phyloP scores from a whole-genome alignment of 805 yeast species.

The Teunomyces funiuensis region DNA sequence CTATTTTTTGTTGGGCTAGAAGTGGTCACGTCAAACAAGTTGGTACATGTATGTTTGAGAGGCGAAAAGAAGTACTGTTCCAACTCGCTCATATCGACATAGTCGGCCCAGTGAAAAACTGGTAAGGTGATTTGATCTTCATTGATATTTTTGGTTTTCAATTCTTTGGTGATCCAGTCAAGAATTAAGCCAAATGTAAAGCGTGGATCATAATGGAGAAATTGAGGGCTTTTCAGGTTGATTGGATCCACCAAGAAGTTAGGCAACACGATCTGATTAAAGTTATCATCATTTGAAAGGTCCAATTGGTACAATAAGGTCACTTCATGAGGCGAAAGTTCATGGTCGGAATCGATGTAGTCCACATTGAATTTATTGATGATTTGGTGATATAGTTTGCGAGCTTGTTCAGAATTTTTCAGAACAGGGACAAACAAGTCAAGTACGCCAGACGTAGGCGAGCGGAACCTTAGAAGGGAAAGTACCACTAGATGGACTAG shows the following conservation, averaged over 20 bases:
- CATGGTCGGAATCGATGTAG: background rate
- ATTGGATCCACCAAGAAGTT: slow-evolving; percentile 10
- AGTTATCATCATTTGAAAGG: slow-evolving; percentile 5
- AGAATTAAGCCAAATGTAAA: slow-evolving; percentile 24
- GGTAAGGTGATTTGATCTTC: slow-evolving; percentile 15
- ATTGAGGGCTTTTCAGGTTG: slow-evolving; percentile 7
- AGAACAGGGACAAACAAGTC: slow-evolving; percentile 7
- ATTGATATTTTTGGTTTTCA: slow-evolving; percentile 7
- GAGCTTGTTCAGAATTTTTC: background rate
- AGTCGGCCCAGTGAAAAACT: slow-evolving; percentile 37
- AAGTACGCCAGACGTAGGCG: slow-evolving; percentile 5
- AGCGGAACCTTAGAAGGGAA: slow-evolving; percentile 6
- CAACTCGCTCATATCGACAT: slow-evolving; percentile 23
- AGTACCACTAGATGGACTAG: slow-evolving; percentile 11
- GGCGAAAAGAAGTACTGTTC: slow-evolving; percentile 15
- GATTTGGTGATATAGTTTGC: slow-evolving; percentile 7
- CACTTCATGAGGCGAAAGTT: background rate
- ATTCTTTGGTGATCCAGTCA: slow-evolving; percentile 4
- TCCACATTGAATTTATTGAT: slow-evolving; percentile 1
- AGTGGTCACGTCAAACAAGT: slow-evolving; percentile 17
- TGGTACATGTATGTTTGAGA: slow-evolving; percentile 18
- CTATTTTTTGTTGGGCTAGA: slow-evolving; percentile 9
- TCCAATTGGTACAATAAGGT: slow-evolving; percentile 1
- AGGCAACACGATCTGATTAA: slow-evolving; percentile 15
- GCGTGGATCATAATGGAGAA: slow-evolving; percentile 28